phyloP scores from a whole-genome alignment of 2,329 filamentous ascomycete species.

The Diplocarpon mali region DNA sequence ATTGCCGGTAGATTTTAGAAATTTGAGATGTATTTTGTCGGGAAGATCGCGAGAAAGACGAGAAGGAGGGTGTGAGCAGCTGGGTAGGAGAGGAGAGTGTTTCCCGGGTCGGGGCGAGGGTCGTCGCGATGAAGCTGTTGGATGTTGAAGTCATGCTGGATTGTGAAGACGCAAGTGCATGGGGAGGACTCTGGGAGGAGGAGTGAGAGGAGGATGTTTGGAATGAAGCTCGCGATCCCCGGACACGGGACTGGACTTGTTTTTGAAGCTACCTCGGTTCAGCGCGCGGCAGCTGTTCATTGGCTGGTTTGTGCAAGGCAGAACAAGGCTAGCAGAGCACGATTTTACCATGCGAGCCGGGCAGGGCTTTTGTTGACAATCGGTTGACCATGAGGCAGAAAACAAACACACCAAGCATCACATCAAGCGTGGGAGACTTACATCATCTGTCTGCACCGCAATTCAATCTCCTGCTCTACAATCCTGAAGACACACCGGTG shows the following conservation, averaged over 20 bases:
- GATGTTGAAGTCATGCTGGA: conserved; percentile 21
- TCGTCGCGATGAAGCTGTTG: conserved; percentile 20
- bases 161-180: background rate
- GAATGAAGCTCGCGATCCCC: conserved; percentile 16
- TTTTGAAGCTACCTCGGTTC: conserved; percentile 8
- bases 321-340: background rate
- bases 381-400: no score
- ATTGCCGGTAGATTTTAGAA: conserved; percentile 87
- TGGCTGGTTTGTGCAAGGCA: background rate
- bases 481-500: no score
- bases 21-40: conserved; percentile 59
- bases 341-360: no score
- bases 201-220: conserved; percentile 4
- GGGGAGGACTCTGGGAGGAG: conserved; percentile 1
- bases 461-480: no score
- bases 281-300: background rate
- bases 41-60: conserved; percentile 40
- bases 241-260: background rate
- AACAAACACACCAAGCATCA: no score
- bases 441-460: no score
- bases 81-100: conserved; percentile 42
- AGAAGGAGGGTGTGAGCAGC: conserved; percentile 52
- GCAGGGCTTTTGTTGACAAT: no score
- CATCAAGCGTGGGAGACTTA: no score
- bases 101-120: conserved; percentile 28